These are phyloP conservation scores for Talaromyces ruber DNA, from an alignment of 495 filamentous ascomycete genomes.

Conservation along the genomic window DNA sequence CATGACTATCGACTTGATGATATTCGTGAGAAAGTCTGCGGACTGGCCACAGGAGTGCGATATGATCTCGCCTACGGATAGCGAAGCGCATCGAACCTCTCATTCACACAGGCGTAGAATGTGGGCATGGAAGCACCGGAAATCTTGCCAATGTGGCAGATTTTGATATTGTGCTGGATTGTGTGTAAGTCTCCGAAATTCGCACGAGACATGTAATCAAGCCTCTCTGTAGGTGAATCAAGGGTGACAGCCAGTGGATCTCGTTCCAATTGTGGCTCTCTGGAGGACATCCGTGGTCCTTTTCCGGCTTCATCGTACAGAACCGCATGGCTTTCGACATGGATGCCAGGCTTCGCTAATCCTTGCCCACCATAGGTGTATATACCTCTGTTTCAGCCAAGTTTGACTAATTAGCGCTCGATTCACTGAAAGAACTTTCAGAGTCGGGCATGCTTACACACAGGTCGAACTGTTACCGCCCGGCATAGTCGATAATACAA, in stretches of 20 bases:
- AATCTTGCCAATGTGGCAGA: conserved; percentile 26
- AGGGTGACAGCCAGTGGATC: conserved; percentile 21
- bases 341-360: conserved; percentile 21
- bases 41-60: background rate
- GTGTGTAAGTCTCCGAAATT: conserved; percentile 42
- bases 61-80: background rate
- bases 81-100: background rate
- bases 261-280: conserved; percentile 23
- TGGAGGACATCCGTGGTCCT: background rate
- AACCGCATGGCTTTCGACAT: conserved; percentile 29
- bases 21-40: background rate
- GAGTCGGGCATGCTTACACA: conserved; percentile 13
- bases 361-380: conserved; percentile 27
- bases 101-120: conserved; percentile 16
- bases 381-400: conserved; percentile 17
- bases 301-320: conserved; percentile 15
- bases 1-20: background rate
- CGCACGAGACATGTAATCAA: conserved; percentile 32
- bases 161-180: conserved; percentile 39
- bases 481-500: conserved; percentile 16
- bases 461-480: conserved; percentile 18
- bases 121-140: conserved; percentile 15
- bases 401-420: background rate
- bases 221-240: conserved; percentile 10
- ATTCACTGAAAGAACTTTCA: background rate